Evolutionary conservation across 1,284 basidiomycete genomes (phyloP).

Genomic region (Cronartium ribicola): DNA sequence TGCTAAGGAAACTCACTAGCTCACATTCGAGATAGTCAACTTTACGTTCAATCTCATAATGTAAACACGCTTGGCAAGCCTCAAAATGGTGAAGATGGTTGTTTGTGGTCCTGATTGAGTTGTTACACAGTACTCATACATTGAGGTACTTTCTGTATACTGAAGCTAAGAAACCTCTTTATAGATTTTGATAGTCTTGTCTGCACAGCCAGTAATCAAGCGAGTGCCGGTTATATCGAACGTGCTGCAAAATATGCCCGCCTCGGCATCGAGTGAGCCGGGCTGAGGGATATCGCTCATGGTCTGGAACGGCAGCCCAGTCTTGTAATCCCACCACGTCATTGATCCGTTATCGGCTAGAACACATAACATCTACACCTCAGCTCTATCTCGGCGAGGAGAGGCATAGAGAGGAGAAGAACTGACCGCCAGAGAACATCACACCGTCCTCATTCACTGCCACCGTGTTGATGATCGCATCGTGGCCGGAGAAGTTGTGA

Average conservation of each 20-base stretch:
- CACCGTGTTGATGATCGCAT: conserved; percentile 94
- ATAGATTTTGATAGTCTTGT: conserved; percentile 91
- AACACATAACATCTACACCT: neutral
- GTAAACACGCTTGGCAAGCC: no score
- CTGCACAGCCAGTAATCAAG: conserved; percentile 90
- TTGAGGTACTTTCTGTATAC: neutral
- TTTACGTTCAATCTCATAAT: no score
- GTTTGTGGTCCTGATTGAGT: no score
- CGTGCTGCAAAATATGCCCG: conserved; percentile 82
- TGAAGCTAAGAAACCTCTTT: conserved; percentile 37
- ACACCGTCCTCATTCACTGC: conserved; percentile 92
- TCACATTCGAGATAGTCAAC: no score
- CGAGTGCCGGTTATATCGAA: conserved; percentile 94
- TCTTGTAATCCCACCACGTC: conserved; percentile 89
- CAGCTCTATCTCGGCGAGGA: neutral
- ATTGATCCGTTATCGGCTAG: conserved; percentile 81
- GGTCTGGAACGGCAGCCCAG: conserved; percentile 90
- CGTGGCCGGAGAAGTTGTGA: conserved; percentile 91
- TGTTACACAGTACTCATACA: no score
- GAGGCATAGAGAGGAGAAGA: neutral
- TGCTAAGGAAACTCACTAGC: no score
- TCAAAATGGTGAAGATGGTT: no score
- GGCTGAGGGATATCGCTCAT: conserved; percentile 92
- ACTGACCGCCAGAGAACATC: conserved; percentile 86
- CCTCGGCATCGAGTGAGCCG: conserved; percentile 91